Evolutionary conservation across 2,329 filamentous ascomycete genomes (phyloP).

Genomic region (Balansia obtecta): DNA sequence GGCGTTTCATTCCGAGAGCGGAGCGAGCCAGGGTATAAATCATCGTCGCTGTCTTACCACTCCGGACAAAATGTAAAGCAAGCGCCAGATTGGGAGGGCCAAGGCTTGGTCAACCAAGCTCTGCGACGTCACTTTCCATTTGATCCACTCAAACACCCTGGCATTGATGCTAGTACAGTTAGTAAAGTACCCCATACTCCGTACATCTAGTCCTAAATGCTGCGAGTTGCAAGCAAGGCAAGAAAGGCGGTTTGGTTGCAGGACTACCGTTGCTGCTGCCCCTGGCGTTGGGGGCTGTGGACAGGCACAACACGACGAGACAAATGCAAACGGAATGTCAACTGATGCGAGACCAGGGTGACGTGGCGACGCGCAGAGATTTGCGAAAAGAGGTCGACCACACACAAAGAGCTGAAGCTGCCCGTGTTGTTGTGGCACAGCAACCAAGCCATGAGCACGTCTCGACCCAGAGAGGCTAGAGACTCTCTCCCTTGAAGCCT

Average conservation of each 20-base stretch:
- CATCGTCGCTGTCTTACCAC: conserved; percentile 7
- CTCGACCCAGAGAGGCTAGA: background rate
- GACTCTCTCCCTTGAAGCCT: background rate
- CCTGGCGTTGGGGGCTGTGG: background rate
- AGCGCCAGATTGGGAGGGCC: background rate
- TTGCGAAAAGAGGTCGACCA: conserved; percentile 1
- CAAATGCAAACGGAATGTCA: background rate
- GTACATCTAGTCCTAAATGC: background rate
- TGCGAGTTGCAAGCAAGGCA: background rate
- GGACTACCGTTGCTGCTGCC: background rate
- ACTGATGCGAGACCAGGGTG: background rate
- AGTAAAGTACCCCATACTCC: too few relatives aligned
- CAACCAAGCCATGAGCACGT: background rate
- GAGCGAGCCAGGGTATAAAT: conserved; percentile 8
- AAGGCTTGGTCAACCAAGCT: background rate
- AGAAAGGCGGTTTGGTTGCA: too few relatives aligned
- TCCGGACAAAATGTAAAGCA: conserved; percentile 1
- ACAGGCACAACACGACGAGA: background rate
- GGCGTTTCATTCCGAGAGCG: background rate
- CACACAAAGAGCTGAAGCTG: background rate
- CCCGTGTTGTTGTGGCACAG: background rate
- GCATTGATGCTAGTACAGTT: background rate
- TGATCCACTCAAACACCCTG: background rate
- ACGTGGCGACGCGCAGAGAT: conserved; percentile 6
- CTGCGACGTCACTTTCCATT: conserved; percentile 9